Evolutionary conservation across 139 green algal genomes (phyloP).

Genomic region (Limnomonas spitsbergensis): DNA sequence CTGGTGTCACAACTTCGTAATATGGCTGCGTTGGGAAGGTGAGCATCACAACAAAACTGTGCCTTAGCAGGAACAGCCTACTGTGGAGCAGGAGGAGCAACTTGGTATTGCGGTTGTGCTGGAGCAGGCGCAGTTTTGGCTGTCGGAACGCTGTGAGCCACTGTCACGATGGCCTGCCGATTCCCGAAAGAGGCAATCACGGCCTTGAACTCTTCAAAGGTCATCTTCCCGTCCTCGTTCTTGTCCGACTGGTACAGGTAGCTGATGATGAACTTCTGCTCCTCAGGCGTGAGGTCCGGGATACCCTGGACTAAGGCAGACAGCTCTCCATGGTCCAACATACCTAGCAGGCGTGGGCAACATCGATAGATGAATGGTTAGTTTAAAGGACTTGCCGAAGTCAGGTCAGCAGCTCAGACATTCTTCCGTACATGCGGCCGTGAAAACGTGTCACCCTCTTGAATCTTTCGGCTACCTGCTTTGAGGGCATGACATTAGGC

Average conservation of each 20-base stretch:
- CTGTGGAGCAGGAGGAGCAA: too few relatives aligned
- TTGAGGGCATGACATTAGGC: too few relatives aligned
- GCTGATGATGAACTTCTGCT: slow-evolving; percentile 37
- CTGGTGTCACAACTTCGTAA: too few relatives aligned
- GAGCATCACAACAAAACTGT: too few relatives aligned
- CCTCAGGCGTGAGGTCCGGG: slow-evolving; percentile 19
- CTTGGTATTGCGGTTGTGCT: too few relatives aligned
- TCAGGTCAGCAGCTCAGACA: background rate
- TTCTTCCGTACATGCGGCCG: background rate
- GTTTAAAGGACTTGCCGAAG: background rate
- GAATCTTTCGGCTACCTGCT: too few relatives aligned
- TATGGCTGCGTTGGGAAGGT: too few relatives aligned
- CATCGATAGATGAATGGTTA: background rate
- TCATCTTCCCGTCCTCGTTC: slow-evolving; percentile 15
- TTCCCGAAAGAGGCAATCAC: slow-evolving; percentile 6
- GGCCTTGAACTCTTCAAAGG: slow-evolving; percentile 22
- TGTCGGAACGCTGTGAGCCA: background rate
- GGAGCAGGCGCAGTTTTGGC: too few relatives aligned
- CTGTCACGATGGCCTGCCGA: background rate
- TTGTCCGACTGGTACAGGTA: slow-evolving; percentile 30
- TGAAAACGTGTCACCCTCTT: too few relatives aligned
- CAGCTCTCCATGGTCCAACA: slow-evolving; percentile 24
- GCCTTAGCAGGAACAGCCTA: too few relatives aligned
- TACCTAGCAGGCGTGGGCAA: background rate
- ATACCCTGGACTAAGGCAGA: slow-evolving; percentile 25